phyloP scores from a whole-genome alignment of 148 eudicot genomes.

The Camellia lanceoleosa region DNA sequence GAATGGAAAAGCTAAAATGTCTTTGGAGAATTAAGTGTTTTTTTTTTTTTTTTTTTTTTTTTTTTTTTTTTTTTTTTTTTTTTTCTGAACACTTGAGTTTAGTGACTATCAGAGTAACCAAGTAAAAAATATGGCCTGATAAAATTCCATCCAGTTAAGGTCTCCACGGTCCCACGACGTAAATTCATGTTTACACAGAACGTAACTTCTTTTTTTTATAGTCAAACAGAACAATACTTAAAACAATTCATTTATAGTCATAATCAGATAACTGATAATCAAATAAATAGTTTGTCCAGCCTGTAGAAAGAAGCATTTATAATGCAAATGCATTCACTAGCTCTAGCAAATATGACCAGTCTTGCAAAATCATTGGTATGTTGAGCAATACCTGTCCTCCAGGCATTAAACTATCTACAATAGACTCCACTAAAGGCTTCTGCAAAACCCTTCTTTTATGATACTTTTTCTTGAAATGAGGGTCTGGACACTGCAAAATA shows the following conservation, averaged over 20 bases:
- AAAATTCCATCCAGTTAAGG: not conserved
- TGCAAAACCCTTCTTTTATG: constrained; percentile 92
- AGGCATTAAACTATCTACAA: constrained; percentile 45
- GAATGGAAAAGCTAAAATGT: not conserved
- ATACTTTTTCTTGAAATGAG: constrained; percentile 84
- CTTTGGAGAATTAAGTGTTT: not conserved
- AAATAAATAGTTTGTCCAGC: not conserved
- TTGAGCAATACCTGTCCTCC: constrained; percentile 70
- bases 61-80: too few species aligned
- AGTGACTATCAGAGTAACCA: not conserved
- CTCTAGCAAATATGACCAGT: not conserved
- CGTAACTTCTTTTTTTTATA: not conserved
- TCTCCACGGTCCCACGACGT: too few species aligned
- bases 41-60: too few species aligned
- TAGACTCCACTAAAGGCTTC: constrained; percentile 75
- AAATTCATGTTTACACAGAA: not conserved
- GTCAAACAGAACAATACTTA: not conserved
- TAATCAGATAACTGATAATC: not conserved
- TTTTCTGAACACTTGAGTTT: not conserved
- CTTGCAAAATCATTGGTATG: not conserved
- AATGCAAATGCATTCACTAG: not conserved
- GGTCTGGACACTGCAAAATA: constrained; percentile 88
- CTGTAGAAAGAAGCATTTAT: not conserved
- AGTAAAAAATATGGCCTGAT: not conserved
- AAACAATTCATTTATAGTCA: not conserved